Percentiles rank a stretch among this genome's conserved stretches.
Evolutionary conservation across 768 basidiomycete species (phyloP).

Genomic region (Clathrus columnatus): DNA sequence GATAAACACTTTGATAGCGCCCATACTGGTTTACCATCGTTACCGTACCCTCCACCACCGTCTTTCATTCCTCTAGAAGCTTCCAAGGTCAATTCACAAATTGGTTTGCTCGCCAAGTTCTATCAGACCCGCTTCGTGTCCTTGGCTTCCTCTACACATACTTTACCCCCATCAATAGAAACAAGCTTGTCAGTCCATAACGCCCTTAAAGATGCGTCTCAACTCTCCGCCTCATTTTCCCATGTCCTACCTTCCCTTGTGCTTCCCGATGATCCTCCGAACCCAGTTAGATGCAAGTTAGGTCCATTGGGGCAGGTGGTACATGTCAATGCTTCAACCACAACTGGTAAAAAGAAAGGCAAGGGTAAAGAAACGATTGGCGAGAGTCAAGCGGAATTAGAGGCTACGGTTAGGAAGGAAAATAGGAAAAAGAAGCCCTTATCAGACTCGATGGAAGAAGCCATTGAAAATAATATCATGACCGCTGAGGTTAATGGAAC

Average conservation of each 20-base stretch:
- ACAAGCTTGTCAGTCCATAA: conserved; percentile 12
- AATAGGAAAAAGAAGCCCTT: conserved; percentile 6
- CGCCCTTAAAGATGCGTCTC: conserved; percentile 14
- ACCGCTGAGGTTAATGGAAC: conserved; percentile 8
- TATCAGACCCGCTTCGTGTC: conserved; percentile 51
- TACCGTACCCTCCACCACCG: conserved; percentile 79
- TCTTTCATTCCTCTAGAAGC: conserved; percentile 66
- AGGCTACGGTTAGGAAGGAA: conserved; percentile 7
- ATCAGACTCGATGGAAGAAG: not conserved
- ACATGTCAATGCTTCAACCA: conserved; percentile 37
- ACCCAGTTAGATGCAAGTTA: conserved; percentile 54
- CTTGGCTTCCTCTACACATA: conserved; percentile 25
- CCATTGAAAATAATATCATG: not conserved
- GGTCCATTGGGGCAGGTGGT: conserved; percentile 73
- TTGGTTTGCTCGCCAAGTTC: conserved; percentile 75
- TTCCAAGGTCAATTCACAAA: conserved; percentile 62
- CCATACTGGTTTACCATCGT: conserved; percentile 48
- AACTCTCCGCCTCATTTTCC: not conserved
- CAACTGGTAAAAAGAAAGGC: conserved; percentile 54
- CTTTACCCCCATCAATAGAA: not conserved
- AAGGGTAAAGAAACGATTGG: conserved; percentile 11
- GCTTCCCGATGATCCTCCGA: conserved; percentile 59
- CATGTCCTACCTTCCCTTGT: conserved; percentile 18
- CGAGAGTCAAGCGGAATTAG: not conserved
- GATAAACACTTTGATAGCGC: not conserved